Base-by-base conservation (phyloP, 2,329 filamentous ascomycete genomes). In the Cladosporium halotolerans region DNA sequence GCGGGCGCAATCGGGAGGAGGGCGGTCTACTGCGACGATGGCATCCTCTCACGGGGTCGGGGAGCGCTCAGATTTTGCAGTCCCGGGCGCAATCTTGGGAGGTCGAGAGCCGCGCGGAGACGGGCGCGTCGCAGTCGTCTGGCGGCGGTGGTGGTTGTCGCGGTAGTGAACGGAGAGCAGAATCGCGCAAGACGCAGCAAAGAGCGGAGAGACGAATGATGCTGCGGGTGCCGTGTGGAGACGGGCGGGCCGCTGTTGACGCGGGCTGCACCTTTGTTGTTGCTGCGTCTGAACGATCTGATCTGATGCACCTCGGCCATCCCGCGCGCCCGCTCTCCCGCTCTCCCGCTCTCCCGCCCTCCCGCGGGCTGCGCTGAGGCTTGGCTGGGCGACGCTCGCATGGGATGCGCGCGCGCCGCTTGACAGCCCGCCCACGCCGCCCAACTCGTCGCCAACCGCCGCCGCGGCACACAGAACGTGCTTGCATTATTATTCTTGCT, bases 101-200 rank as follows among this genome's bases (percentile, higher is more conserved):
- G 32, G 53, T 36, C 33, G 36, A 54, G 39, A 36, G 52, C 39
- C 36, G 32, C 42, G 53, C 43, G 43, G 49, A 47, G 51, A 46
- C 33, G 10, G 18, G 19, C 46, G 47, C 52, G 40, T 57, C 39
- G 48, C 44, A n/a, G 40, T 44, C 40, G 48, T 8, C 41, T 16
- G 31, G 8, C 31, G 36, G 36, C 16, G 40, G 40, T 3, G 40
- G 40, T 10, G 40, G 16, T 9, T 13, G 36, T 14, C 13, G 45
- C 31, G 45, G 45, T 48, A 36, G n/a, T 41, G 45, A 40, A 40
- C 34, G n/a, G 45, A 48, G 14, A 33, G 44, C 23, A 28, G 23
- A 28, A 28, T 28, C 5, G 23, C 23, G 23, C 23, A 28, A 28
- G 23, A 28, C 23, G 23, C 23, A 38, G 39, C 11, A 42, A 18